A percentile compares a stretch with the other conserved stretches of the same genome.
Conservation (phyloP, 2,329 filamentous ascomycete genomes). For the Microascus cirrosus region DNA sequence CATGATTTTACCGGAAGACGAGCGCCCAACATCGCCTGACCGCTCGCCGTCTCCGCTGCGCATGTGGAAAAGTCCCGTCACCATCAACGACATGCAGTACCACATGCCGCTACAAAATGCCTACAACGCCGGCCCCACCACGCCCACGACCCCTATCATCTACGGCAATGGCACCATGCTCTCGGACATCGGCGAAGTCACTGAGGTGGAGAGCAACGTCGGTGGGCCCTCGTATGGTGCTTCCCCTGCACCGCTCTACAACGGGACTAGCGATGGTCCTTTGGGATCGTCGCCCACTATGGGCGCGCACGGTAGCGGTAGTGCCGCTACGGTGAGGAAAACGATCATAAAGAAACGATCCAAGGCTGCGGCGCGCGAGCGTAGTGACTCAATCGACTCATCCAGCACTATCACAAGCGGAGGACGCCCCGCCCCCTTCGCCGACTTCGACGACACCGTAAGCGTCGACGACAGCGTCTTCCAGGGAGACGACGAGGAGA, state of each 20-base stretch:
- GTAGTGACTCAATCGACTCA: constrained; percentile 47
- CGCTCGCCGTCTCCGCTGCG: constrained; percentile 38
- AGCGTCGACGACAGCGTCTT: constrained; percentile 56
- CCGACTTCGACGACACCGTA: constrained; percentile 49
- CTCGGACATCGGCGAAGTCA: constrained; percentile 51
- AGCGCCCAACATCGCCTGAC: constrained; percentile 38
- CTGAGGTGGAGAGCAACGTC: constrained; percentile 38
- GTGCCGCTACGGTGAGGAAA: not conserved
- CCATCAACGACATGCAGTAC: constrained; percentile 18
- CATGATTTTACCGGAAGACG: constrained; percentile 73
- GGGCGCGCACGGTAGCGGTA: constrained; percentile 20
- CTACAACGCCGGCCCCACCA: constrained; percentile 26
- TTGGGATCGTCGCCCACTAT: constrained; percentile 34
- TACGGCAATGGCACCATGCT: constrained; percentile 61
- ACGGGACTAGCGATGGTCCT: constrained; percentile 20
- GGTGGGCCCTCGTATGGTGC: constrained; percentile 28
- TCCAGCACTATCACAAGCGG: constrained; percentile 48
- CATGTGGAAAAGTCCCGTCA: constrained; percentile 38
- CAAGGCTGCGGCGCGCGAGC: constrained; percentile 30
- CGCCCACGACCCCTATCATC: constrained; percentile 52
- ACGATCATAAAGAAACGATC: constrained; percentile 30
- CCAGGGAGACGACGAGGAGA: constrained; percentile 58
- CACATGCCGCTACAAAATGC: constrained; percentile 19
- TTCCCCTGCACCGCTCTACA: constrained; percentile 18
- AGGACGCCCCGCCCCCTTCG: constrained; percentile 36